Percentiles rank a stretch among this genome's conserved stretches.
These are phyloP conservation scores for Sporothrix euskadiensis DNA, from an alignment of 2,329 filamentous ascomycete species.

Conservation along the genomic window DNA sequence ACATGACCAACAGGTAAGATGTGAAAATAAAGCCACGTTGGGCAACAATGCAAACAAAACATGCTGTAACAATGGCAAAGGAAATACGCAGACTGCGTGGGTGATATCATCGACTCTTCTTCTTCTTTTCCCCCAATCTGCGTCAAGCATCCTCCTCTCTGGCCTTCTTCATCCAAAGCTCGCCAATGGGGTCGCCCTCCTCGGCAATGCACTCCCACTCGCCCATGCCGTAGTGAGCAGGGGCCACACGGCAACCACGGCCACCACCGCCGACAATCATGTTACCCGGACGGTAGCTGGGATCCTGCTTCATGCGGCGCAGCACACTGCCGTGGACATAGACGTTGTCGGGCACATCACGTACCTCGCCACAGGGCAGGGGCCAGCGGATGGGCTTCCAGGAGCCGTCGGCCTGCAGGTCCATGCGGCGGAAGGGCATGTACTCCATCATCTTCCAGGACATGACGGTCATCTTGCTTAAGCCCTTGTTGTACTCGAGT, in stretches of 20 bases:
- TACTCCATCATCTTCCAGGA: constrained; percentile 81
- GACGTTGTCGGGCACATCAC: constrained; percentile 71
- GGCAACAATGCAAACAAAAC: not conserved
- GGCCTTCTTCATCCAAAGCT: constrained; percentile 58
- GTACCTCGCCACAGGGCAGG: constrained; percentile 72
- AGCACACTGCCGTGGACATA: constrained; percentile 74
- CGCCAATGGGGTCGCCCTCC: constrained; percentile 66
- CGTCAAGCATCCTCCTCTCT: not conserved
- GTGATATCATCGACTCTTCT: not conserved
- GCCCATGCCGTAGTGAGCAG: constrained; percentile 64
- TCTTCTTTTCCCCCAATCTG: not conserved
- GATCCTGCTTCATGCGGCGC: constrained; percentile 64
- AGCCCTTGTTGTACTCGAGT: constrained; percentile 63
- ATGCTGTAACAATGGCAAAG: not conserved
- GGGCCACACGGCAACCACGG: constrained; percentile 63
- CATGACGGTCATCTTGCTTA: constrained; percentile 56
- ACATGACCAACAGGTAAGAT: no score
- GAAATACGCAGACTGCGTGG: not conserved
- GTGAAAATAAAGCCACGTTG: not conserved
- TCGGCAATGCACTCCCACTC: constrained; percentile 69
- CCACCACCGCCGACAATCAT: constrained; percentile 78
- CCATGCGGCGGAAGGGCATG: constrained; percentile 78
- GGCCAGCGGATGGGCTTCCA: constrained; percentile 84
- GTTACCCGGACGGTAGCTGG: constrained; percentile 72
- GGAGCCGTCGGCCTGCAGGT: constrained; percentile 67